Evolutionary conservation across 192 early-diverging fungal genomes (phyloP), one percentile per base, ranked within the genome.

Genomic region (Radiomyces spectabilis): DNA sequence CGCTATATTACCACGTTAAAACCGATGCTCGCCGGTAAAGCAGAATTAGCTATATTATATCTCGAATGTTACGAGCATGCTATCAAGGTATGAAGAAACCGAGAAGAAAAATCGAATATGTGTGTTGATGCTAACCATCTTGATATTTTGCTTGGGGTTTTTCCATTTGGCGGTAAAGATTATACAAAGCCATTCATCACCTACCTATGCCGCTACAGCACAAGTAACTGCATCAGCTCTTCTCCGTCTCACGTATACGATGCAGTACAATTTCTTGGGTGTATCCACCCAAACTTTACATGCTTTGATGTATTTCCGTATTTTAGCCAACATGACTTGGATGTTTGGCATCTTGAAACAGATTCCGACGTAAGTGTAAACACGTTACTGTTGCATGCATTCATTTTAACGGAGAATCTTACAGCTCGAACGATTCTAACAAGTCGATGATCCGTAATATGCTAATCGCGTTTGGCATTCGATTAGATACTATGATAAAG

Each of bases 221-320:
- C 73, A 63, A 7, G 42, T 49, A 10, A 24, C 63, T 2, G 74
- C 79, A 0, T 64, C 68, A 7, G 60, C 66, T 18, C 53, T 81
- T 2, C 52, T 76, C 10, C 59, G 59, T 5, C 60, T 65, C 8
- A 73, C 79, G 0, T 78, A 78, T 31, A 62, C 45, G 7, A 71
- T 81, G 53, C 74, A 81, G 21, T 63, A 81, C 33, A 65, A 58
- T 13, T 81, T 75, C 48, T 31, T 78, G 15, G 79, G 76, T 1
- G 27, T 74, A 24, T 49, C 68, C 47, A 48, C 66, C 12, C 53
- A 63, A 3, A 63, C 71, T 16, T 62, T 61, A 13, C 60, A 73
- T 6, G 67, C 65, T 6, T 63, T 70, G 25, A 62, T 65, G 41
- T 71, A 72, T 50, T 71, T 81, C 31, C 71, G 76, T 3, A 33